Evolutionary conservation across 257 asterid genomes (phyloP).

Genomic region (Handroanthus guayacan): DNA sequence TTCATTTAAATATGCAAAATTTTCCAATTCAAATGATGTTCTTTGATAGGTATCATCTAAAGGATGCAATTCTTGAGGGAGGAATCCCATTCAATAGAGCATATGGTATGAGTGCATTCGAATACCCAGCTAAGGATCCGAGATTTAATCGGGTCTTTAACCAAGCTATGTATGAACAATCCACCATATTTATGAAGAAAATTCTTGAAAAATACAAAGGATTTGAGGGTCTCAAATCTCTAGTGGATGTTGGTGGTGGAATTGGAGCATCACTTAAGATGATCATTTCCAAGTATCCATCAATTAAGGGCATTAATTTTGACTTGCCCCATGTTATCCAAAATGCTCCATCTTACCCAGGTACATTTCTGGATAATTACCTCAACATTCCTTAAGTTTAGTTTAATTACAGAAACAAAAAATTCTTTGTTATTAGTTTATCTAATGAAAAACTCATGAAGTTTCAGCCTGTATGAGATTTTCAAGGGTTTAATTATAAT

Average conservation of each 20-base stretch:
- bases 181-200: conserved; percentile 39
- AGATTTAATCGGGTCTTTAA: conserved; percentile 40
- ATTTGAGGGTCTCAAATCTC: conserved; percentile 40
- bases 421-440: too few species aligned
- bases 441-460: too few species aligned
- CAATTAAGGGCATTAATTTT: conserved; percentile 51
- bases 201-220: conserved; percentile 48
- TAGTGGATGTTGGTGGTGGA: conserved; percentile 70
- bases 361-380: conserved; percentile 14
- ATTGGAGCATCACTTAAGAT: conserved; percentile 43
- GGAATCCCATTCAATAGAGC: conserved; percentile 50
- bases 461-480: too few species aligned
- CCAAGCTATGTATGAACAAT: conserved; percentile 43
- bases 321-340: conserved; percentile 62
- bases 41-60: conserved; percentile 45
- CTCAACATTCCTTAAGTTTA: not conserved
- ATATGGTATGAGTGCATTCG: conserved; percentile 49
- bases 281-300: conserved; percentile 45
- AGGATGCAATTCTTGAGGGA: conserved; percentile 57
- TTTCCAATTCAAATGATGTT: too few species aligned
- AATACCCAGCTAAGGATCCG: conserved; percentile 35
- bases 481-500: too few species aligned
- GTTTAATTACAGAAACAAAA: not conserved
- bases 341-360: conserved; percentile 49
- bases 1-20: too few species aligned